These are phyloP conservation scores for Dovyalis caffra DNA, from an alignment of 345 rosid species.

Conservation along the genomic window DNA sequence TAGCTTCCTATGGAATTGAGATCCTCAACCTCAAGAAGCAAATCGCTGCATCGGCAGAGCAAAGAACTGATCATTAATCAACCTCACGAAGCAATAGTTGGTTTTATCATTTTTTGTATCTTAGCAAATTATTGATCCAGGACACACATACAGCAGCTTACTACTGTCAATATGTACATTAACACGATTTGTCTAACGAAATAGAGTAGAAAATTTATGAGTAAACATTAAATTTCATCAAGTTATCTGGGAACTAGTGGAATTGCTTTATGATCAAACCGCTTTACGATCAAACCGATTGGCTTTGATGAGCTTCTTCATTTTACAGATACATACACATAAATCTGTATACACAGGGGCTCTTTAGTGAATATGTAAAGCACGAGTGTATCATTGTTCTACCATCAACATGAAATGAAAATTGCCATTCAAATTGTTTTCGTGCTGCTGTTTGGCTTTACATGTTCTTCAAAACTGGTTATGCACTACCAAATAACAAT, in stretches of 20 bases:
- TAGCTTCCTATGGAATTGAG: conserved; percentile 57
- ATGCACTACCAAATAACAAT: background rate
- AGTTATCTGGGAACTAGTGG: background rate
- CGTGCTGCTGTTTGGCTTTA: background rate
- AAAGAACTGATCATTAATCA: background rate
- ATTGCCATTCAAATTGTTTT: background rate
- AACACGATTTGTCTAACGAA: background rate
- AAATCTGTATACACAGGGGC: too few species aligned
- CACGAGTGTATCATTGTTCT: background rate
- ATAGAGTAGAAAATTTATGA: background rate
- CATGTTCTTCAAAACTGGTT: background rate
- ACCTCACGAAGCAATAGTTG: background rate
- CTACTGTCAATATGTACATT: background rate
- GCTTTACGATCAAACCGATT: too few species aligned
- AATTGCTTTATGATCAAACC: background rate
- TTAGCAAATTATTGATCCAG: background rate
- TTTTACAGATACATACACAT: too few species aligned
- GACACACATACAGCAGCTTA: background rate
- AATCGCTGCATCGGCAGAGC: conserved; percentile 33
- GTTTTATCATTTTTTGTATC: background rate
- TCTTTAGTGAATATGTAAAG: too few species aligned
- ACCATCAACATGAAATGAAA: background rate
- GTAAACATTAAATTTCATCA: too few species aligned
- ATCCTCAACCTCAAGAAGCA: conserved; percentile 70
- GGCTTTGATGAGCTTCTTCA: too few species aligned